These are phyloP conservation scores for Euclidium syriacum DNA, from an alignment of 345 rosid genomes.

Conservation along the genomic window DNA sequence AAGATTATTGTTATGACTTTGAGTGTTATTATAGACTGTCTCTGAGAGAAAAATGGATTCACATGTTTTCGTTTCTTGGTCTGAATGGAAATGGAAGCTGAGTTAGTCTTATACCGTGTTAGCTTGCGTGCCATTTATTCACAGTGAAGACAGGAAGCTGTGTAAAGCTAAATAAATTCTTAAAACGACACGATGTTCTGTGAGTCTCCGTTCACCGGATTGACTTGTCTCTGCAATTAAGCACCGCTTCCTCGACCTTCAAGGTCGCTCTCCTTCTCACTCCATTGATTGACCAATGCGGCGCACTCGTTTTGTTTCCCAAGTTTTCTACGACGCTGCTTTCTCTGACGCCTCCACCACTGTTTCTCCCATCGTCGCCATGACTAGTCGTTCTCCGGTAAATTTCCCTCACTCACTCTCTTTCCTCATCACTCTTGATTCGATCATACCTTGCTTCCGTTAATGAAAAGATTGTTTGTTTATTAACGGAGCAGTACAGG, in stretches of 20 bases:
- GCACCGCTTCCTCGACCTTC: neutral
- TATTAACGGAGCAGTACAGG: conserved; percentile 42
- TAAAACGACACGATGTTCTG: conserved; percentile 4
- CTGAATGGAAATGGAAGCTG: too few species aligned
- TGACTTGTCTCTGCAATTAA: conserved; percentile 7
- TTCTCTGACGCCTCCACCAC: conserved; percentile 15
- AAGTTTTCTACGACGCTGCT: conserved; percentile 26
- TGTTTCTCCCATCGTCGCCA: conserved; percentile 25
- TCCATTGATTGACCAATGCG: conserved; percentile 33
- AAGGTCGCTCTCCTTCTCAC: neutral
- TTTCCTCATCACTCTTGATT: neutral
- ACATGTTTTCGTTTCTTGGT: too few species aligned
- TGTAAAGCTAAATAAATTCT: neutral
- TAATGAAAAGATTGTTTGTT: neutral
- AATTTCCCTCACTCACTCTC: neutral
- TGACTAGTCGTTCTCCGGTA: conserved; percentile 54
- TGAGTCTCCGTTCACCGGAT: conserved; percentile 8
- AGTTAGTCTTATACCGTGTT: too few species aligned
- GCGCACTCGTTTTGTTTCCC: conserved; percentile 22
- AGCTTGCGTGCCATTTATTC: conserved; percentile 11
- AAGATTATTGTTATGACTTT: neutral
- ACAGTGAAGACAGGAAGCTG: neutral
- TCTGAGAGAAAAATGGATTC: too few species aligned
- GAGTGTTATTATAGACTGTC: too few species aligned
- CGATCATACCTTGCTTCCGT: neutral